phyloP scores from a whole-genome alignment of 768 basidiomycete species.

The Lactifluus piperatus region DNA sequence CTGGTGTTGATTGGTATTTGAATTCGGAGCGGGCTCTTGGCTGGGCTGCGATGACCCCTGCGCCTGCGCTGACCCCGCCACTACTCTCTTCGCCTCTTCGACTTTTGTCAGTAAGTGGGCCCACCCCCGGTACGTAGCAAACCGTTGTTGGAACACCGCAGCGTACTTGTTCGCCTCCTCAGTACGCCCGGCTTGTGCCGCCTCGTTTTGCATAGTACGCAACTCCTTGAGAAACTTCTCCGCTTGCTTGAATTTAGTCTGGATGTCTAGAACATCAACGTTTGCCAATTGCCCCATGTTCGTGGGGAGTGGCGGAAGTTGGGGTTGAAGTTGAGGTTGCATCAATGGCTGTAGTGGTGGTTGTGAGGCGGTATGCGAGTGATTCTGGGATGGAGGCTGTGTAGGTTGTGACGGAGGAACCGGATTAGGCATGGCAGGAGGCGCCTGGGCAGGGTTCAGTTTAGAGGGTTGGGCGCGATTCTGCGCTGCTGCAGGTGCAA shows the following conservation, averaged over 20 bases:
- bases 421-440: constrained; percentile 1
- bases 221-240: constrained; percentile 1
- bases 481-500: background rate
- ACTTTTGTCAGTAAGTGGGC: background rate
- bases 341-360: background rate
- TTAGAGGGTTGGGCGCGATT: background rate
- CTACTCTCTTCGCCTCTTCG: background rate
- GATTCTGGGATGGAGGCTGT: constrained; percentile 1
- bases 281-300: constrained; percentile 2
- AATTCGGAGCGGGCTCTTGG: background rate
- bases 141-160: background rate
- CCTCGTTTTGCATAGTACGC: background rate
- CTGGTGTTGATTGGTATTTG: background rate
- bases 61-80: constrained; percentile 2
- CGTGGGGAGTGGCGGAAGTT: background rate
- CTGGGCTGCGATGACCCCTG: constrained; percentile 4
- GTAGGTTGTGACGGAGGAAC: background rate
- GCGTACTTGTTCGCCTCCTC: background rate
- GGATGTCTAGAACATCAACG: background rate
- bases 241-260: constrained; percentile 8
- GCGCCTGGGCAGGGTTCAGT: background rate
- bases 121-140: background rate
- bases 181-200: background rate
- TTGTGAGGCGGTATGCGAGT: background rate
- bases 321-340: background rate